phyloP scores from a whole-genome alignment of 1,284 basidiomycete species.

The Omphalotus olearius region DNA sequence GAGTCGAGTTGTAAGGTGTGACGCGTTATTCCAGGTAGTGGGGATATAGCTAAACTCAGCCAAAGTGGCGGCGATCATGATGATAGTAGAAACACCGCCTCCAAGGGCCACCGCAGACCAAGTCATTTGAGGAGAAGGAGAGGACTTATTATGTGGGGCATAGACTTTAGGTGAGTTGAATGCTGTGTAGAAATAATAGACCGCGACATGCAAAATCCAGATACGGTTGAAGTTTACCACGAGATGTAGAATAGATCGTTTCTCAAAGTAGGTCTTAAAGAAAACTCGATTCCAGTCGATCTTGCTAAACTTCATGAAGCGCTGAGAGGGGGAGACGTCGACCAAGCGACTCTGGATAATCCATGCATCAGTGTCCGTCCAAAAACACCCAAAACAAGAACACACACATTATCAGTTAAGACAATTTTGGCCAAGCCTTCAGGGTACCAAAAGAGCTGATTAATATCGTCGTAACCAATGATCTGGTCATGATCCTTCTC shows the following conservation, averaged over 20 bases:
- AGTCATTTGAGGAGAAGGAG: slow-evolving; percentile 73
- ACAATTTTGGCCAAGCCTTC: slow-evolving; percentile 94
- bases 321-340: slow-evolving; percentile 84
- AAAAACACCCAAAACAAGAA: not conserved
- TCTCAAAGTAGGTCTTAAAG: slow-evolving; percentile 97
- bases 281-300: slow-evolving; percentile 92
- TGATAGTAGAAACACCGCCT: slow-evolving; percentile 83
- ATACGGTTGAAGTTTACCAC: slow-evolving; percentile 97
- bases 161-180: slow-evolving; percentile 97
- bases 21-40: slow-evolving; percentile 97
- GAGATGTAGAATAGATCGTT: slow-evolving; percentile 87
- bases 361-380: slow-evolving; percentile 7
- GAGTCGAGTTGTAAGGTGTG: slow-evolving; percentile 86
- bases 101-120: slow-evolving; percentile 93
- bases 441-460: slow-evolving; percentile 99
- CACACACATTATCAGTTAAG: slow-evolving; percentile 76
- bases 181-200: slow-evolving; percentile 94
- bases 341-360: slow-evolving; percentile 75
- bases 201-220: slow-evolving; percentile 89
- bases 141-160: slow-evolving; percentile 56
- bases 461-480: slow-evolving; percentile 99
- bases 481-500: slow-evolving; percentile 95
- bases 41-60: slow-evolving; percentile 94
- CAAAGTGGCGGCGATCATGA: slow-evolving; percentile 89
- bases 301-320: slow-evolving; percentile 86